Evolutionary conservation across 23 red algal species (phyloP), one percentile per base, ranked within the genome.

Genomic region (Gracilaria vermiculophylla): DNA sequence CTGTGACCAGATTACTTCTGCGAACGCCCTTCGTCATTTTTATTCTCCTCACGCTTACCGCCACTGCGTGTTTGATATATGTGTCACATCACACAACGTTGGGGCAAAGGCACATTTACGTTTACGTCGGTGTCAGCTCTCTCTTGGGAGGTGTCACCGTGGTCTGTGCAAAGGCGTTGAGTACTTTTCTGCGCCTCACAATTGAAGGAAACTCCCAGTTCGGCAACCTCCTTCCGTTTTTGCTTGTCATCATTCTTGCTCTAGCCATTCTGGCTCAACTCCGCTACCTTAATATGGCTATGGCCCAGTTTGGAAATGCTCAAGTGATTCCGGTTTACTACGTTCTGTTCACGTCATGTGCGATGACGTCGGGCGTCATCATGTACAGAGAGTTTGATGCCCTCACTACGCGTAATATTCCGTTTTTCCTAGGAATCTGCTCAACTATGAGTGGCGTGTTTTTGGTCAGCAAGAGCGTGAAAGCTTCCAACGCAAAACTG

Each of bases 311-410:
- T 82, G 84, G 85, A 24, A 95, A 86, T 53, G 79, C 93, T 41
- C 93, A 95, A 79, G 93, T 95, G 11, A 87, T 95, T 72, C 93
- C 93, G 29, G 86, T 90, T 6, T 91, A 95, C 53, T 95, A 95
- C 37, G 93, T 95, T 20, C 77, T 95, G 36, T 95, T 95, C 72
- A 95, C 93, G 13, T 51, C 86, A 62, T 85, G 85, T 36, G 83
- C 93, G 14, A 95, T 95, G 67, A 56, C 86, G 12, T 86, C 80
- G 1, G 72, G 92, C 42, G 92, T 85, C 48, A 85, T 94, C 29
- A 83, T 94, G 78, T 94, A 89, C 77, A 58, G 86, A 48, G 92
- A 94, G 44, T 86, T 85, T n/a, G 83, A 83, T 33, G 50, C 69
- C 60, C 65, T 86, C 21, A 81, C 66, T 13, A 31, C 74, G 5